Percentiles rank a stretch among this genome's conserved stretches.
Conservation (phyloP, 306 rosid genomes). For the Carpinus viminea region DNA sequence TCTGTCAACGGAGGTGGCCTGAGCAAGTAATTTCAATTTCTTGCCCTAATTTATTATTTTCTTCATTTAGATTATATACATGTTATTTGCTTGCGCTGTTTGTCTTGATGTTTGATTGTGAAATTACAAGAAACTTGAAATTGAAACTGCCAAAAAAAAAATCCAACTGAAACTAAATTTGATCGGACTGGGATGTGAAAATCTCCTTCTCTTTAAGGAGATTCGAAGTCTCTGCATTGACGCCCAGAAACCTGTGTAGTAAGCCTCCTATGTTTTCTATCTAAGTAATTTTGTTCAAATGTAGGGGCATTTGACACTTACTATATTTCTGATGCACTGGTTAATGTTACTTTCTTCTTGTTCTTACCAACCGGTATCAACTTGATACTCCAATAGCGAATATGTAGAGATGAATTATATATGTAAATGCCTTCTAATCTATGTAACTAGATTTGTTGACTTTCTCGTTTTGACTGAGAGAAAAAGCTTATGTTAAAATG, state of each 20-base stretch:
- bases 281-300: neutral
- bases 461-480: neutral
- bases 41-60: neutral
- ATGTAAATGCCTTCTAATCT: neutral
- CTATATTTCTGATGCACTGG: neutral
- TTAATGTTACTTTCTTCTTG: neutral
- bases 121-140: neutral
- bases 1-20: constrained; percentile 59
- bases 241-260: neutral
- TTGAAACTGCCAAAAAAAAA: neutral
- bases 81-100: neutral
- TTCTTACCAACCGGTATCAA: neutral
- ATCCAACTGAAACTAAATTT: neutral
- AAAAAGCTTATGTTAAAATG: neutral
- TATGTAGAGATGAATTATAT: neutral
- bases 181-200: neutral
- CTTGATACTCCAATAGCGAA: neutral
- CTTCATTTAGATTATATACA: neutral
- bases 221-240: neutral
- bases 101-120: neutral
- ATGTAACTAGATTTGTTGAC: neutral
- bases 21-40: constrained; percentile 37
- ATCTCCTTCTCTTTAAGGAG: neutral
- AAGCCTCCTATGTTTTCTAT: neutral
- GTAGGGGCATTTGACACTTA: neutral